phyloP scores from a whole-genome alignment of 331 rosid species.

The Quercus phellos region DNA sequence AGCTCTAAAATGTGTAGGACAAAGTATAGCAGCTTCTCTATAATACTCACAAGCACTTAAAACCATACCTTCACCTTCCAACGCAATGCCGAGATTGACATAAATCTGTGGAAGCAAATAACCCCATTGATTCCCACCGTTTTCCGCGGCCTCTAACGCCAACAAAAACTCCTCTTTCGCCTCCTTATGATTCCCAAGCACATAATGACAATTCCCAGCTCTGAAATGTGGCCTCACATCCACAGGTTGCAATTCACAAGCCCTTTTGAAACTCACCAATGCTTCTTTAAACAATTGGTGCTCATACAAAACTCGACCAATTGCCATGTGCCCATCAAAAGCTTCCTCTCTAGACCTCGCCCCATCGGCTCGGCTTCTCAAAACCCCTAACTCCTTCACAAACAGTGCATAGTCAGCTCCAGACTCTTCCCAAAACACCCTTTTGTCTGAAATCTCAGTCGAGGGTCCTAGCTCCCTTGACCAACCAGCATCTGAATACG shows the following conservation, averaged over 20 bases:
- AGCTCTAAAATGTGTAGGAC: conserved; percentile 57
- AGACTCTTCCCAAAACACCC: conserved; percentile 47
- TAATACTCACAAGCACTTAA: conserved; percentile 64
- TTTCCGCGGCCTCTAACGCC: conserved; percentile 53
- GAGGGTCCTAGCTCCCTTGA: conserved; percentile 54
- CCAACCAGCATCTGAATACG: conserved; percentile 59
- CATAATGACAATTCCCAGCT: conserved; percentile 51
- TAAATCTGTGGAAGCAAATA: conserved; percentile 56
- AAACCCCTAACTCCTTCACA: conserved; percentile 44
- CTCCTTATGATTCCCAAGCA: conserved; percentile 42
- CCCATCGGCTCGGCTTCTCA: conserved; percentile 45
- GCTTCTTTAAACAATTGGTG: conserved; percentile 54
- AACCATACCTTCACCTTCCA: conserved; percentile 68
- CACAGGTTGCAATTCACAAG: conserved; percentile 60
- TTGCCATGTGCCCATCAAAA: conserved; percentile 61
- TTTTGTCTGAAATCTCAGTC: conserved; percentile 40
- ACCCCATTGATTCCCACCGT: conserved; percentile 55
- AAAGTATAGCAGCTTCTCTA: conserved; percentile 57
- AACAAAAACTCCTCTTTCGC: conserved; percentile 55
- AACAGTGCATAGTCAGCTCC: conserved; percentile 46
- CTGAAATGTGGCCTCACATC: conserved; percentile 59
- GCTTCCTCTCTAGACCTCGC: conserved; percentile 59
- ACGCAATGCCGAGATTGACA: conserved; percentile 51
- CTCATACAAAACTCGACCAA: conserved; percentile 51
- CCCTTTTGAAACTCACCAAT: conserved; percentile 49